A percentile compares a stretch with the other conserved stretches of the same genome.
Conservation (phyloP, 2,329 filamentous ascomycete species). For the Paecilomyces sp. region DNA sequence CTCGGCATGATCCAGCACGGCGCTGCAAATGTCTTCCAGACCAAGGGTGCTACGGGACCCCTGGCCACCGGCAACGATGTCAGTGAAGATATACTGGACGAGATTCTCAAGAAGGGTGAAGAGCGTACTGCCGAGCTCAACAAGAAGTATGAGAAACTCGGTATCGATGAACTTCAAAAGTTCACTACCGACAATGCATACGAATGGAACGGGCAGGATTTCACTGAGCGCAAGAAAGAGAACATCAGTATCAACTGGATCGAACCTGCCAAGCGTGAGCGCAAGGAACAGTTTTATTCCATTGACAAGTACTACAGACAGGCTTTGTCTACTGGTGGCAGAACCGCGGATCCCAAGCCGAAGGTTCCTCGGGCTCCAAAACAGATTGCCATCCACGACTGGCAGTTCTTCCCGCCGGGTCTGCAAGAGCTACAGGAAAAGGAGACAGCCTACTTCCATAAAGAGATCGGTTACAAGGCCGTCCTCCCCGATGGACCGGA, state of each 20-base stretch:
- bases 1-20: conserved; percentile 98
- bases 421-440: conserved; percentile 88
- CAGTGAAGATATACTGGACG: conserved; percentile 86
- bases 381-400: conserved; percentile 87
- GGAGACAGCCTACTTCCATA: conserved; percentile 91
- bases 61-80: conserved; percentile 57
- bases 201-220: conserved; percentile 98
- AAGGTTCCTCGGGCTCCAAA: conserved; percentile 94
- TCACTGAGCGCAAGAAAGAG: conserved; percentile 79
- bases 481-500: conserved; percentile 83
- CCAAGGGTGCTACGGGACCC: conserved; percentile 57
- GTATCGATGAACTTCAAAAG: conserved; percentile 94
- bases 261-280: conserved; percentile 94
- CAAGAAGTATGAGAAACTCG: conserved; percentile 91
- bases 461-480: conserved; percentile 93
- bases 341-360: conserved; percentile 77
- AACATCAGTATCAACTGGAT: conserved; percentile 91
- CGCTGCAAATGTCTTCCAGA: conserved; percentile 86
- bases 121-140: conserved; percentile 83
- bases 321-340: conserved; percentile 73
- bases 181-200: conserved; percentile 97
- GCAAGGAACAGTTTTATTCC: conserved; percentile 95
- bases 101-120: conserved; percentile 78
- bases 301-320: conserved; percentile 99
- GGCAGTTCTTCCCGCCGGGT: conserved; percentile 87